phyloP scores from a whole-genome alignment of 768 basidiomycete species.

The Boletus rubroflammeus region DNA sequence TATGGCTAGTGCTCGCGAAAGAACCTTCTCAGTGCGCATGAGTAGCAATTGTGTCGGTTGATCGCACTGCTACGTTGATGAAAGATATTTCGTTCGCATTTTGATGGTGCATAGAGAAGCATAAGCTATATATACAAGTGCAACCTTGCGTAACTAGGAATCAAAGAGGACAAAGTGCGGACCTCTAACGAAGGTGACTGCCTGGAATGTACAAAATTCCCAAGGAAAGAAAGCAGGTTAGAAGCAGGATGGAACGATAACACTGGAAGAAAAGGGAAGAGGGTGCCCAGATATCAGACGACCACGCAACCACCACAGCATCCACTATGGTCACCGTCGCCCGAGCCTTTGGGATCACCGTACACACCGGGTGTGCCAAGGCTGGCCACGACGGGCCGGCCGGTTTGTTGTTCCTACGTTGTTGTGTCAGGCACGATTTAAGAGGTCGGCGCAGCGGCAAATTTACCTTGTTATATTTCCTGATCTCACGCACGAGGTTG shows the following conservation, averaged over 20 bases:
- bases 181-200: slow-evolving; percentile 5
- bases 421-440: slow-evolving; percentile 8
- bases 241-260: slow-evolving; percentile 3
- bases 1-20: slow-evolving; percentile 22
- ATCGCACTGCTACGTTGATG: neutral
- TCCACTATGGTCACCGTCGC: slow-evolving; percentile 51
- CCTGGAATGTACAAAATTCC: slow-evolving; percentile 12
- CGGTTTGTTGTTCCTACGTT: slow-evolving; percentile 70
- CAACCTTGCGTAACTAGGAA: slow-evolving; percentile 9
- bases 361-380: slow-evolving; percentile 47
- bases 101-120: slow-evolving; percentile 7
- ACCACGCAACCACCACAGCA: slow-evolving; percentile 74
- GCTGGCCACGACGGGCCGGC: slow-evolving; percentile 58
- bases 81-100: neutral
- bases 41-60: neutral
- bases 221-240: slow-evolving; percentile 6
- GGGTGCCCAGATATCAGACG: slow-evolving; percentile 28
- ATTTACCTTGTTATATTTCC: slow-evolving; percentile 86
- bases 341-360: slow-evolving; percentile 38
- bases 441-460: neutral
- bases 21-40: slow-evolving; percentile 25
- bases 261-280: neutral
- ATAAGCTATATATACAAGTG: slow-evolving; percentile 27
- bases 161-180: neutral
- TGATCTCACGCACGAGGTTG: slow-evolving; percentile 89